Percentiles rank a stretch among this genome's conserved stretches.
These are phyloP conservation scores for Camelina laxa DNA, from an alignment of 345 rosid genomes.

Conservation along the genomic window DNA sequence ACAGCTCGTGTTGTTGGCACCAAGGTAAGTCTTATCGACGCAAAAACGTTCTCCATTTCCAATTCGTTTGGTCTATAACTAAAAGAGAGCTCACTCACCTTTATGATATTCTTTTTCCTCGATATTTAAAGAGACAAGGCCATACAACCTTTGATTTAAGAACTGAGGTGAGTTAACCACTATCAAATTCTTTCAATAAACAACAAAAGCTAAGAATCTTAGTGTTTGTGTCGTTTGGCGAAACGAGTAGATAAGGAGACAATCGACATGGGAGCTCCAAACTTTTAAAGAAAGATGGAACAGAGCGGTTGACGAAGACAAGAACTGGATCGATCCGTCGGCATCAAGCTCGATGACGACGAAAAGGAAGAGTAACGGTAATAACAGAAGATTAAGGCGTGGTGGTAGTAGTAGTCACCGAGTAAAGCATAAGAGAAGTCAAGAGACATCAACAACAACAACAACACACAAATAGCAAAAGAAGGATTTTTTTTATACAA, in stretches of 20 bases:
- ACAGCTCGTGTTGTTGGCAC: conserved; percentile 16
- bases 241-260: conserved; percentile 78
- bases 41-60: neutral
- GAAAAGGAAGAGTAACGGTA: conserved; percentile 38
- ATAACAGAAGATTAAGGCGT: conserved; percentile 38
- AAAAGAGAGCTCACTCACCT: conserved; percentile 5
- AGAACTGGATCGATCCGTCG: conserved; percentile 76
- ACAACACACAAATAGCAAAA: conserved; percentile 20
- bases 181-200: neutral
- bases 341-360: conserved; percentile 18
- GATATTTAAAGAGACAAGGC: conserved; percentile 45
- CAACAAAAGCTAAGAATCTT: neutral
- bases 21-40: conserved; percentile 17
- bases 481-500: conserved; percentile 16
- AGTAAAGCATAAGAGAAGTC: conserved; percentile 27
- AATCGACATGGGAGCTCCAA: conserved; percentile 85
- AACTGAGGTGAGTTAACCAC: conserved; percentile 58
- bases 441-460: conserved; percentile 38
- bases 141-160: conserved; percentile 53
- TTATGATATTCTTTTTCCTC: neutral
- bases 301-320: conserved; percentile 66
- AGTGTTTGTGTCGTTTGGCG: conserved; percentile 19
- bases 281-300: conserved; percentile 81
- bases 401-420: conserved; percentile 27
- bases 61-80: neutral